These are phyloP conservation scores for Nitzschia putrida DNA, from an alignment of 108 stramenopile species.

Conservation along the genomic window DNA sequence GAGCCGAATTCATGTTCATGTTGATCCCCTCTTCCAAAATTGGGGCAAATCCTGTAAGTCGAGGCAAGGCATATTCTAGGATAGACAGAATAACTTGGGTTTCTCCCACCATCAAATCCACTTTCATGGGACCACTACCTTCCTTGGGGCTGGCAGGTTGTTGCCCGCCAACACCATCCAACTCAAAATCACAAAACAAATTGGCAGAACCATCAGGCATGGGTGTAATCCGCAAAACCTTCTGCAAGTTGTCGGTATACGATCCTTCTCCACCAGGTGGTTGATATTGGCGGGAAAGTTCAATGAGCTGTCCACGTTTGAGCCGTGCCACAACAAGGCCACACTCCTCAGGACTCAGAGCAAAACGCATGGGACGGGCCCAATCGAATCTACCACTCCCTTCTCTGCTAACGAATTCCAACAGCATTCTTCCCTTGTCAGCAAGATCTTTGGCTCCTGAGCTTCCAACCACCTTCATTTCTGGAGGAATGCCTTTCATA, in stretches of 20 bases:
- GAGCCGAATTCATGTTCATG: too few relatives aligned
- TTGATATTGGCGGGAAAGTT: conserved; percentile 16
- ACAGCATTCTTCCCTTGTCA: conserved; percentile 28
- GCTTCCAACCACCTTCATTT: conserved; percentile 20
- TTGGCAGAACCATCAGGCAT: conserved; percentile 2
- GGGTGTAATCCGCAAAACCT: conserved; percentile 15
- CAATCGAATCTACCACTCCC: conserved; percentile 15
- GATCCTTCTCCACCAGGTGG: neutral
- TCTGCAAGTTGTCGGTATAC: neutral
- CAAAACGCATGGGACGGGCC: conserved; percentile 31
- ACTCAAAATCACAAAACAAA: conserved; percentile 11
- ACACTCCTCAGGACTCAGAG: conserved; percentile 32
- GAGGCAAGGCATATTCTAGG: conserved; percentile 31
- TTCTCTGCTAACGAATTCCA: conserved; percentile 17
- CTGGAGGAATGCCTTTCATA: conserved; percentile 31
- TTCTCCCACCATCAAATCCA: conserved; percentile 36
- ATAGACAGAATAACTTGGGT: conserved; percentile 23
- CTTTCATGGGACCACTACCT: conserved; percentile 27
- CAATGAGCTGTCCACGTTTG: conserved; percentile 17
- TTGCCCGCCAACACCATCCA: conserved; percentile 27
- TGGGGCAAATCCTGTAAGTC: conserved; percentile 29
- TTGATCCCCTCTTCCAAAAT: conserved; percentile 32
- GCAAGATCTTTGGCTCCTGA: conserved; percentile 3
- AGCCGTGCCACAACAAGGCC: conserved; percentile 20
- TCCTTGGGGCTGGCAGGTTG: conserved; percentile 15